Evolutionary conservation across 345 rosid genomes (phyloP), one percentile per base, ranked within the genome.

Genomic region (Corchorus capsularis): DNA sequence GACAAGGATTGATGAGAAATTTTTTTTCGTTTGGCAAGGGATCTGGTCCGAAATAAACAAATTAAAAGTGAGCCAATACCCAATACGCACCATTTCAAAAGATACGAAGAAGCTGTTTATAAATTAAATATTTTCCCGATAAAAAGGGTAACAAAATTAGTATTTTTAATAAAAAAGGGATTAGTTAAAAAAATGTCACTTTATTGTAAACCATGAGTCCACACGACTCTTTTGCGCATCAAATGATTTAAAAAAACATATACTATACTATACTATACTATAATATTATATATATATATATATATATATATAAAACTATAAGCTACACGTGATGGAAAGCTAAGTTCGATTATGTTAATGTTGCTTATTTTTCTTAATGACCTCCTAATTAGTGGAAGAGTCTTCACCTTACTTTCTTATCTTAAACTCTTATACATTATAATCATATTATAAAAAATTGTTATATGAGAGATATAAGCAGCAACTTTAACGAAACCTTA

Each of bases 311-410:
- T 20, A 56, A 4, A 45, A 66, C 5, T 1, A n/a, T 8, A 20
- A 27, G 61, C 20, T 22, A 67, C 79, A 71, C 82, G 69, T 75
- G 82, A 79, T 56, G 52, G 55, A 75, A 75, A 75, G 66, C 39
- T 10, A 60, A 9, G 22, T 50, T 60, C 3, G 22, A 60, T 60
- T 49, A 60, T 66, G 45, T 19, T 27, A 69, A 75, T 78, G 67
- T 63, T 37, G 0, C 27, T 27, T 27, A 27, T 27, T 62, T 27
- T 53, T 53, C 6, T 53, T 59, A 67, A 74, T 65, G 68, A 27
- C 75, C 39, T 34, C 35, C 39, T 71, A 19, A 46, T 34, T 34
- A 78, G 61, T 72, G 80, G 61, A 56, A 65, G n/a, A 34, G 41
- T 45, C 17, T 39, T 50, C 49, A 49, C 67, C 6, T n/a, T 6